Percentiles rank a stretch among this genome's conserved stretches.
Conservation (phyloP, 2,329 filamentous ascomycete genomes). For the Talaromyces sp. region DNA sequence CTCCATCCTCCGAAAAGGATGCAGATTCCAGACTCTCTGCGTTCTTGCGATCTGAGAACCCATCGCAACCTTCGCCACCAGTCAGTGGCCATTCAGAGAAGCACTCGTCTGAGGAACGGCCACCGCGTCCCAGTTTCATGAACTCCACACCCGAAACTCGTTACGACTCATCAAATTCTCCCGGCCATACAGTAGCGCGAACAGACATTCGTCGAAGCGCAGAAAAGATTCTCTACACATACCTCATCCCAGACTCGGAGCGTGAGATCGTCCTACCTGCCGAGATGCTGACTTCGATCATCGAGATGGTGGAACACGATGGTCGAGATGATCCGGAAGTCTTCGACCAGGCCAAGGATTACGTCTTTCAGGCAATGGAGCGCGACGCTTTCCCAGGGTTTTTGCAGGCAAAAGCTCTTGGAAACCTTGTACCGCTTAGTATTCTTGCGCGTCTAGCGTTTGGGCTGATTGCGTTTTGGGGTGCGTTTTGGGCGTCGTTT, state of each 20-base stretch:
- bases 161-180: conserved; percentile 72
- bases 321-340: conserved; percentile 94
- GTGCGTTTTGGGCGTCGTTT: conserved; percentile 90
- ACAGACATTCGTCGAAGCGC: conserved; percentile 89
- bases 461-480: conserved; percentile 82
- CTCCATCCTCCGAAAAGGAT: conserved; percentile 69
- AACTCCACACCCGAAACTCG: conserved; percentile 61
- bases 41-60: conserved; percentile 66
- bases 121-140: conserved; percentile 58
- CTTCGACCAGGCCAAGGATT: conserved; percentile 96
- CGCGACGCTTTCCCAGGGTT: conserved; percentile 98
- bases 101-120: conserved; percentile 44
- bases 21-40: conserved; percentile 89
- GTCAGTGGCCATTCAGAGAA: conserved; percentile 48
- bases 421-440: conserved; percentile 89
- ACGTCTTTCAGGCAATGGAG: conserved; percentile 99
- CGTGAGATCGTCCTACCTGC: conserved; percentile 92
- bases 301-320: conserved; percentile 81
- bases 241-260: conserved; percentile 89
- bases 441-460: conserved; percentile 81
- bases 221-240: conserved; percentile 98
- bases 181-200: conserved; percentile 77
- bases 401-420: conserved; percentile 87
- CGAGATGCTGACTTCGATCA: conserved; percentile 80
- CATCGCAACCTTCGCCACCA: conserved; percentile 52